Percentiles rank a stretch among this genome's conserved stretches.
phyloP scores from a whole-genome alignment of 306 rosid genomes.

The Trifolium pratense region DNA sequence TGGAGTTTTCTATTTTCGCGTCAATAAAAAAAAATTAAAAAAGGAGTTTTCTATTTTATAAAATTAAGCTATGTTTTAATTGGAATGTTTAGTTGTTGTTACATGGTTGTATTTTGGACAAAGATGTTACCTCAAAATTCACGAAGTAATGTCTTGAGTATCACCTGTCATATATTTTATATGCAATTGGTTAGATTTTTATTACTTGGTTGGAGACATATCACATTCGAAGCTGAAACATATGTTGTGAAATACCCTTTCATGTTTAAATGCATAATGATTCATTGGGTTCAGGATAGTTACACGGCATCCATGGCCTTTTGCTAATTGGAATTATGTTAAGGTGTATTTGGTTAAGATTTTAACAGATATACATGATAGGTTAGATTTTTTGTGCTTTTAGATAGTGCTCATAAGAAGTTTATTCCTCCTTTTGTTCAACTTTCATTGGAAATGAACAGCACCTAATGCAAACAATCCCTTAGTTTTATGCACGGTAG shows the following conservation, averaged over 20 bases:
- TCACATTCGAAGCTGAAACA: too few relatives aligned
- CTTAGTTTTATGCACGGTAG: background rate
- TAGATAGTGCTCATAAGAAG: background rate
- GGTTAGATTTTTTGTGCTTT: conserved; percentile 7
- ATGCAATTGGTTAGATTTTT: background rate
- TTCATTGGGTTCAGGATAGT: conserved; percentile 19
- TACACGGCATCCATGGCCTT: background rate
- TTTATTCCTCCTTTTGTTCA: conserved; percentile 10
- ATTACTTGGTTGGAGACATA: too few relatives aligned
- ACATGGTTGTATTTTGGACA: conserved; percentile 2
- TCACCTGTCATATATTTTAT: background rate
- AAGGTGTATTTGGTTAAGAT: background rate
- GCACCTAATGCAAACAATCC: background rate
- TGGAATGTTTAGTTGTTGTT: background rate
- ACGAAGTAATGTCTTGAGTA: background rate
- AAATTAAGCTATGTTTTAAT: background rate
- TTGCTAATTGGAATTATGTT: conserved; percentile 4
- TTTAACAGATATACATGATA: background rate
- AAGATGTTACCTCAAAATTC: background rate
- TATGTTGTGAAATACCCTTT: background rate
- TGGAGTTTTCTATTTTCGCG: too few relatives aligned
- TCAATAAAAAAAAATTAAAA: too few relatives aligned
- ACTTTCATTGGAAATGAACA: background rate
- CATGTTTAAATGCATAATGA: conserved; percentile 10
- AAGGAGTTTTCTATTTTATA: background rate